Conservation (phyloP, 257 asterid genomes). For the Anisodus tanguticus region DNA sequence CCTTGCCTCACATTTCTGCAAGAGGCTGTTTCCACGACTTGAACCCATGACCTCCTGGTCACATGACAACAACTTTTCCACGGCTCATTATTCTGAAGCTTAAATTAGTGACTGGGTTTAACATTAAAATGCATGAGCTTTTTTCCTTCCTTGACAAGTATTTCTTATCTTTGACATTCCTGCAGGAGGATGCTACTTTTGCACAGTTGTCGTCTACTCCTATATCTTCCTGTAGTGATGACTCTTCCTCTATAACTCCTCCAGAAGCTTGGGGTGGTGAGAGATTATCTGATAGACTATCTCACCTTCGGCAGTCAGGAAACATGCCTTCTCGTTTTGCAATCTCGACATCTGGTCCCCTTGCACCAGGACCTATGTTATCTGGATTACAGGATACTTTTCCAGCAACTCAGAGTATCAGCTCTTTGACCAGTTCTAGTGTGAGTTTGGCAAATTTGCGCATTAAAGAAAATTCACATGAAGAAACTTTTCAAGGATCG, state of each 20-base stretch:
- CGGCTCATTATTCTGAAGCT: neutral
- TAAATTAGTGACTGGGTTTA: neutral
- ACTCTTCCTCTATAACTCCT: constrained; percentile 78
- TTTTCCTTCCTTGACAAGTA: constrained; percentile 4
- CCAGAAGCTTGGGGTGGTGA: constrained; percentile 98
- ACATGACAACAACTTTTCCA: too few species aligned
- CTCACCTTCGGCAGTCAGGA: constrained; percentile 65
- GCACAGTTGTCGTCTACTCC: constrained; percentile 64
- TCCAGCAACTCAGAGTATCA: constrained; percentile 53
- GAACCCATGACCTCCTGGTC: too few species aligned
- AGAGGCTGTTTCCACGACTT: too few species aligned
- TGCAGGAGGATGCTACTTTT: constrained; percentile 72
- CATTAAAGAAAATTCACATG: constrained; percentile 42
- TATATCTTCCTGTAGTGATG: constrained; percentile 56
- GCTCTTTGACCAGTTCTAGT: constrained; percentile 56
- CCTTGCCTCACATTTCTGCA: too few species aligned
- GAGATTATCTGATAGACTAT: constrained; percentile 68
- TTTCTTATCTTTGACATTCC: constrained; percentile 29
- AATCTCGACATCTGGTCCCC: constrained; percentile 55
- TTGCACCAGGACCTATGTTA: constrained; percentile 58
- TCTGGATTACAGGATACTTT: constrained; percentile 69
- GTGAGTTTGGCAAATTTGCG: constrained; percentile 57
- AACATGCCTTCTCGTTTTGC: constrained; percentile 74
- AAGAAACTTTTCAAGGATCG: constrained; percentile 55
- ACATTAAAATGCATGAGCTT: neutral